These are phyloP conservation scores for Claviceps sorghi DNA, from an alignment of 2,329 filamentous ascomycete species.

Conservation along the genomic window DNA sequence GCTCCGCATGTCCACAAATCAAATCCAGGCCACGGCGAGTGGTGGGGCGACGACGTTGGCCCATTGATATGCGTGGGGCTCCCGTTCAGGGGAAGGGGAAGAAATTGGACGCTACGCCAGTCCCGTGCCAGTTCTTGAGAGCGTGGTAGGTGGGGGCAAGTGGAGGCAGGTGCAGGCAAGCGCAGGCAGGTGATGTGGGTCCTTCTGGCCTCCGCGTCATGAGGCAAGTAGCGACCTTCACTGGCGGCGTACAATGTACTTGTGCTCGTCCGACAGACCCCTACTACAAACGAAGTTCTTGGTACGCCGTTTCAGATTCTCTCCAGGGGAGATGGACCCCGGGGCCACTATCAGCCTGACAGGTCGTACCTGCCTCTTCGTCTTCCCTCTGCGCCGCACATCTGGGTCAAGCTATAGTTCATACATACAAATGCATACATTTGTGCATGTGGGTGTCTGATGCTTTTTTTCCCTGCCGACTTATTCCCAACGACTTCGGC, in stretches of 20 bases:
- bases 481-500: too few species aligned
- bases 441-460: too few species aligned
- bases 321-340: neutral
- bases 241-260: neutral
- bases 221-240: neutral
- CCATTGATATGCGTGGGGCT: neutral
- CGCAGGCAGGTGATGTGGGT: too few species aligned
- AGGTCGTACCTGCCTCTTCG: neutral
- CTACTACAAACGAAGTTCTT: neutral
- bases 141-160: neutral
- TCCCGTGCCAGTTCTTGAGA: neutral
- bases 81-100: conserved; percentile 3
- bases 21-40: neutral
- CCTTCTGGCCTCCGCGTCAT: neutral
- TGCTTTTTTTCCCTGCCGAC: too few species aligned
- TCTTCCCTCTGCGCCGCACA: neutral
- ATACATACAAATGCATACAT: too few species aligned
- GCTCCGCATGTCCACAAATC: neutral
- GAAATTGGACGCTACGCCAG: neutral
- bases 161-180: too few species aligned
- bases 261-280: neutral
- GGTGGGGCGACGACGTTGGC: neutral
- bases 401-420: too few species aligned
- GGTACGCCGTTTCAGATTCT: conserved; percentile 4
- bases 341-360: neutral